phyloP scores from a whole-genome alignment of 148 eudicot species.

The Amaranthus hypochondriacus region DNA sequence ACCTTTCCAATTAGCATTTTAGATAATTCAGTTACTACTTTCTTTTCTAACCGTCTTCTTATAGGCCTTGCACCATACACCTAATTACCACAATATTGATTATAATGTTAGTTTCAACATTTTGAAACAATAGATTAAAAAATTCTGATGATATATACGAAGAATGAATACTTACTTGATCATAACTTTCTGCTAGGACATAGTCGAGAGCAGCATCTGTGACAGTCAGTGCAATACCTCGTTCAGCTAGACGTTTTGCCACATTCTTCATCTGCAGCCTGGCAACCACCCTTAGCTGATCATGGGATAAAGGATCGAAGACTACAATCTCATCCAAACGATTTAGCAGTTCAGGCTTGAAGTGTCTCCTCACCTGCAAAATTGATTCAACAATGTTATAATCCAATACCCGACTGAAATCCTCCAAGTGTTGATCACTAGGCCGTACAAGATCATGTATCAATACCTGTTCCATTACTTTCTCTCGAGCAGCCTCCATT shows the following conservation, averaged over 20 bases:
- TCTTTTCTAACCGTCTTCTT: conserved; percentile 86
- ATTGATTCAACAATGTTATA: not conserved
- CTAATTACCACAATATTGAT: conserved; percentile 23
- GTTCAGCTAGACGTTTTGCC: conserved; percentile 67
- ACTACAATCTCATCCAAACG: conserved; percentile 80
- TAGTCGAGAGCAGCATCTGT: conserved; percentile 83
- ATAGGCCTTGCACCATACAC: conserved; percentile 91
- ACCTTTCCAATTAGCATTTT: conserved; percentile 61
- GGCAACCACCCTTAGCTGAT: conserved; percentile 66
- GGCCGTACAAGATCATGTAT: not conserved
- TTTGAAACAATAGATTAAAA: no score
- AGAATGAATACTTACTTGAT: conserved; percentile 50
- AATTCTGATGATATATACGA: no score
- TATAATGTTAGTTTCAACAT: not conserved
- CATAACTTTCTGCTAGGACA: conserved; percentile 75
- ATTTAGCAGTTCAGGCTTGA: conserved; percentile 76
- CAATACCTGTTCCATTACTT: conserved; percentile 76
- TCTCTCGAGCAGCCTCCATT: conserved; percentile 63
- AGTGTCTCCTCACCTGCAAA: conserved; percentile 67
- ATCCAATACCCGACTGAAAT: not conserved
- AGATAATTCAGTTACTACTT: conserved; percentile 71
- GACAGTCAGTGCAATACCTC: conserved; percentile 71
- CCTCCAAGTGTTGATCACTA: no score
- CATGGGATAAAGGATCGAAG: conserved; percentile 83
- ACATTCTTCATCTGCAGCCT: conserved; percentile 81